Base-by-base conservation (phyloP, 2,329 filamentous ascomycete species). In the Ambrosiella cleistominuta region DNA sequence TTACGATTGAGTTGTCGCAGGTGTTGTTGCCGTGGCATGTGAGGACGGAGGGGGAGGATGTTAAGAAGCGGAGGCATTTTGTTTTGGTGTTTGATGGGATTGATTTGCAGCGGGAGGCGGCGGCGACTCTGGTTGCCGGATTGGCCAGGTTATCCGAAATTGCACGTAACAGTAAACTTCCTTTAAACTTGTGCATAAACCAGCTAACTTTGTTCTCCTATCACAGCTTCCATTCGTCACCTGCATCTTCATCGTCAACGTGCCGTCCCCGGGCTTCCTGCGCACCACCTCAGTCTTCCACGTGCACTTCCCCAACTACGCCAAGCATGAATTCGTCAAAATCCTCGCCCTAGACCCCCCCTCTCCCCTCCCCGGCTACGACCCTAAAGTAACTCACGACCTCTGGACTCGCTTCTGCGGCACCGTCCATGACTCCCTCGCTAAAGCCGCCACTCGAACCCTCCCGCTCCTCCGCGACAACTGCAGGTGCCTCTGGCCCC, bases 61-160 rank as follows among this genome's bases (percentile, higher is more conserved):
- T 44, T 2, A 74, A 75, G 61, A 64, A 65, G 11, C 60, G 64
- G 6, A 64, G 67, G 7, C 68, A 69, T 44, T 89, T 95, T 64
- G 82, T 91, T 7, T 70, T 97, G 60, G 86, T 96, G 9, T 77
- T 97, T 62, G 93, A 97, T 72, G 87, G 82, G 9, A 83, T 97
- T 59, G 91, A 97, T 68, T 79, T 77, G 62, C 86, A 95, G 68
- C 77, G 85, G 65, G 91, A 97, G 66, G 81, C 85, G 5, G 81
- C 86, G 5, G 77, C 81, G 2, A 95, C 88, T 1, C 71, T 97
- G 12, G 71, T 95, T 3, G 83, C 90, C 38, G 89, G 87, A 11
- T 71, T 98, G 62, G 87, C 86, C 19, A 79, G 90, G 61, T 69
- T 98, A 17, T 85, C 86, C 12, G 89, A 96, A 68, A 77, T 84